phyloP scores from a whole-genome alignment of 1,139 yeast species.

The Blastobotrys buckinghamii region DNA sequence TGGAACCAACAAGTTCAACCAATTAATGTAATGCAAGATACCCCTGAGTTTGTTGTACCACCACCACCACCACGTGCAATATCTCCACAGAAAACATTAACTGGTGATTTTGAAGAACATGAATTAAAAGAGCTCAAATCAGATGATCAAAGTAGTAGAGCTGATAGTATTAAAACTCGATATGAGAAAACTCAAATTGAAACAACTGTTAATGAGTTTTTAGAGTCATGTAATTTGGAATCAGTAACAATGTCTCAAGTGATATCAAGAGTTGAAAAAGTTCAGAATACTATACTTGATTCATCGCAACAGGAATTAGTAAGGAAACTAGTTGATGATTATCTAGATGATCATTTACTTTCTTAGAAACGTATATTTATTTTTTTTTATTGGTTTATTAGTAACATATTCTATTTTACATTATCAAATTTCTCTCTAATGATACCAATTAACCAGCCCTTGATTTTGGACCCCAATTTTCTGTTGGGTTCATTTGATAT shows the following conservation, averaged over 20 bases:
- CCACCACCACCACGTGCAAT: no score
- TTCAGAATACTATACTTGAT: slow-evolving; percentile 1
- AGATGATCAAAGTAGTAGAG: no score
- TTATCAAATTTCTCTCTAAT: no score
- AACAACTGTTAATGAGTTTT: not conserved
- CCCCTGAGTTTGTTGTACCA: no score
- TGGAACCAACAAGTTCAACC: slow-evolving; percentile 1
- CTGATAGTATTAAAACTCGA: not conserved
- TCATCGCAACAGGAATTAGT: not conserved
- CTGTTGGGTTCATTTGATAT: slow-evolving; percentile 86
- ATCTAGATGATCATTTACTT: not conserved
- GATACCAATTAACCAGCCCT: slow-evolving; percentile 28
- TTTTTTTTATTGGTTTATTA: not conserved
- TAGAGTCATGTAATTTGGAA: not conserved
- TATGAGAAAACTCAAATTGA: not conserved
- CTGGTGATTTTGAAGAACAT: not conserved
- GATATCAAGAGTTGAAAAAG: not conserved
- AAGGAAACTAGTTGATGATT: not conserved
- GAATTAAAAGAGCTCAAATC: no score
- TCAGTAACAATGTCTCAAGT: not conserved
- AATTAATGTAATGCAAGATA: no score
- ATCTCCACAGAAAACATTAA: no score
- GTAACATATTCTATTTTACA: no score
- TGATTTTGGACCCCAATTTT: slow-evolving; percentile 95
- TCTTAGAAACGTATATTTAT: not conserved